Base-by-base conservation (phyloP, 2,329 filamentous ascomycete species). In the Fusarium chlamydosporum region DNA sequence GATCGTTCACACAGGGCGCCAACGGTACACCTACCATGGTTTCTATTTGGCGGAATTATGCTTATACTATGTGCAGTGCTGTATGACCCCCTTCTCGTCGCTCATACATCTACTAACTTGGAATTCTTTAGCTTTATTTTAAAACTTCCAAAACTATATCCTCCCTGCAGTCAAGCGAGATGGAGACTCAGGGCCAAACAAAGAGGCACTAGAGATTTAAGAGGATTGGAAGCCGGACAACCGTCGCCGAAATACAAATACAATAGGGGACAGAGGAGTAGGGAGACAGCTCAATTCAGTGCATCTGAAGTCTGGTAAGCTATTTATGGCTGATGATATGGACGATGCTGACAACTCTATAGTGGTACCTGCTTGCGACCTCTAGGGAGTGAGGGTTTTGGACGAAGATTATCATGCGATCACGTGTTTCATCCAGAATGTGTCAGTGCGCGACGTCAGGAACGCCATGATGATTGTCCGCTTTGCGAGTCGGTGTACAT, bases 31-130 rank as follows among this genome's bases (percentile, higher is more conserved):
- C 4, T 62, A 29, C 59, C 59, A 15, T 62, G 59, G 59, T 62
- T 62, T 27, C 20, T 62, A 20, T 62, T 62, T 11, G 59, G 59
- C 12, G 59, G 59, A 3, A 62, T 60, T 7, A 51, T 62, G 29
- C 23, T 13, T 6, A 62, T 62, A 35, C 4, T 62, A 3, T 35
- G 23, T 10, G 35, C 52, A 16, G 35, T 62, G 6, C 18, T 62
- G 59, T 62, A 56, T 2, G 47, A 11, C 1, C 7, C 16, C 4
- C 4, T 23, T 4, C 20, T 7, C 23, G 7, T 7, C 4, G n/a
- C 7, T 7, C 2, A 1, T 10, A 8, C 8, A 5, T 4, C 4
- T 41, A 12, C 13, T 20, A 4, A 62, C 3, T 16, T 6, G 13
- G 4, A 16, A 10, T 11, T 2, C 2, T 6, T 0, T 9, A 62